Evolutionary conservation across 2,329 filamentous ascomycete genomes (phyloP), one percentile per base, ranked within the genome.

Genomic region (Penicillium sp.): DNA sequence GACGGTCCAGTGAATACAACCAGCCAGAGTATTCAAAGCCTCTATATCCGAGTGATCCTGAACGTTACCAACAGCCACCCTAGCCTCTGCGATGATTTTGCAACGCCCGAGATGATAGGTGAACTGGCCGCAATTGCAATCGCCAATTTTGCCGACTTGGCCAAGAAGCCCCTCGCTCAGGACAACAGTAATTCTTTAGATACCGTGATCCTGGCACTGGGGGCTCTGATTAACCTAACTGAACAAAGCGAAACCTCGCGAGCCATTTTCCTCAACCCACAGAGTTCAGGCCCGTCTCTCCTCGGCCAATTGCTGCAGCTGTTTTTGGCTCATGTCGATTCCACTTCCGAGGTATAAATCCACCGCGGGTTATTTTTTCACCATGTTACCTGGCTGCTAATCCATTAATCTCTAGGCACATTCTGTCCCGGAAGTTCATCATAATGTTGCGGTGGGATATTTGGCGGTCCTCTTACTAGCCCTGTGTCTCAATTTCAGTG

Each of bases 391-490:
- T 23, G 6, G 4, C n/a, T 37, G n/a, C 27, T 49, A 5, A 35
- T 23, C 16, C 11, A 39, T 55, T 58, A 50, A 55, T 54, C 31
- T 14, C 16, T 54, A 84, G 80, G 82, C 81, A 54, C 73, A 81
- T 60, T 83, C 81, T 6, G 76, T 84, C 57, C 75, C 91, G 68
- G 91, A 93, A 69, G 88, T 88, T 26, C 87, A 90, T 58, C 83
- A 89, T 50, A 92, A 93, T 64, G 92, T 98, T 27, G 88, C 90
- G 1, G 87, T 93, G 71, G 93, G 92, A 16, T 97, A 96, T 71
- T 81, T 97, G 25, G 88, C 92, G 0, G 88, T 97, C 14, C 80
- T 96, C 6, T 81, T 98, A 2, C 91, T 92, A 19, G 95, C 92
- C 63, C 78, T 97, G 25, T 92, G 87, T 64, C 79, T 95, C 27